Conservation (phyloP, 176 grass and related monocot genomes). For the Triticum timopheevii region DNA sequence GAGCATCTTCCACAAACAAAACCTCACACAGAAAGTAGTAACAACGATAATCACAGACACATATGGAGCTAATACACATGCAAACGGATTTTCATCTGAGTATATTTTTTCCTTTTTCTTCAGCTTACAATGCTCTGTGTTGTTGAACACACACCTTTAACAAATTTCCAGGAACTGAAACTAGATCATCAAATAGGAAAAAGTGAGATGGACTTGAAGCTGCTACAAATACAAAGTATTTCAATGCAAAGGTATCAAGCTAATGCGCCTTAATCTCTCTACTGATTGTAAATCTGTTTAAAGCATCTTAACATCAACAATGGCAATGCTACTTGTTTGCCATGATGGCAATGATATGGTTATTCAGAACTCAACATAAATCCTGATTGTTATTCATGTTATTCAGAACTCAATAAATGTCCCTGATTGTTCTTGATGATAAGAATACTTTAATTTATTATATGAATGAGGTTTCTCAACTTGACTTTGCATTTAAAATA, state of each 20-base stretch:
- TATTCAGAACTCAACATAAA: conserved; percentile 1
- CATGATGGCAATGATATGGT: not conserved
- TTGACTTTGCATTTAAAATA: conserved; percentile 14
- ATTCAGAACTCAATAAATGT: conserved; percentile 9
- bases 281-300: not conserved
- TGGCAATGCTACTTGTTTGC: not conserved
- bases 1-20: conserved; percentile 11
- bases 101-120: not conserved
- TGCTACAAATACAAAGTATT: conserved; percentile 50
- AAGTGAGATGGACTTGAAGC: conserved; percentile 33
- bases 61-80: not conserved
- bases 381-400: not conserved
- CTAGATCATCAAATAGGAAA: conserved; percentile 60
- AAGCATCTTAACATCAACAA: conserved; percentile 17
- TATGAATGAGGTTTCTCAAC: conserved; percentile 1
- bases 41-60: not conserved
- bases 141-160: not conserved
- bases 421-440: conserved; percentile 5
- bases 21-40: conserved; percentile 6
- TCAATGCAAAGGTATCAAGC: conserved; percentile 52
- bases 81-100: not conserved
- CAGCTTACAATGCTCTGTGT: not conserved
- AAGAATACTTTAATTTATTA: conserved; percentile 5
- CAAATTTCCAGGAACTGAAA: conserved; percentile 45
- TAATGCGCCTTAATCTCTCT: not conserved